A percentile compares a stretch with the other conserved stretches of the same genome.
Evolutionary conservation across 371 early-diverging fungal species (phyloP).

Genomic region (Mortierella sp.): DNA sequence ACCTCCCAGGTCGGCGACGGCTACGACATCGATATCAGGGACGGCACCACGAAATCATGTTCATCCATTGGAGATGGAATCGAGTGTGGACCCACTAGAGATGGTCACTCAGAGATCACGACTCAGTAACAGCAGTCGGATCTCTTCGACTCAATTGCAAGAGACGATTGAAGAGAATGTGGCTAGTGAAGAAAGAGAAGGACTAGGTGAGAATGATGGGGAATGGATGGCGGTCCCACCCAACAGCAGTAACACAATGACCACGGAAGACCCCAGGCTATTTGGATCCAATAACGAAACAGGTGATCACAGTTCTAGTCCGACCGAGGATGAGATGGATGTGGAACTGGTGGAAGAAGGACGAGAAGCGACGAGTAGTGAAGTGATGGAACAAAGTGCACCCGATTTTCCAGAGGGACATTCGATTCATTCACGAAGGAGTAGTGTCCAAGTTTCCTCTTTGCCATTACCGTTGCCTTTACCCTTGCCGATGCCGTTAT

Average conservation of each 20-base stretch:
- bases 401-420: constrained; percentile 40
- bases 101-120: not conserved
- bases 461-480: constrained; percentile 1
- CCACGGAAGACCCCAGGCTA: too few relatives aligned
- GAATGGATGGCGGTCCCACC: too few relatives aligned
- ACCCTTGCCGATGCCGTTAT: not conserved
- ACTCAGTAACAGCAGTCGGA: too few relatives aligned
- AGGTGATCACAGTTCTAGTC: too few relatives aligned
- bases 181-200: too few relatives aligned
- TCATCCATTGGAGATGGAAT: constrained; percentile 37
- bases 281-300: too few relatives aligned
- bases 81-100: constrained; percentile 33
- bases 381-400: constrained; percentile 48
- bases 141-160: too few relatives aligned
- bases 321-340: too few relatives aligned
- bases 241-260: too few relatives aligned
- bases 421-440: constrained; percentile 42
- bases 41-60: constrained; percentile 29
- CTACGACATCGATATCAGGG: too few relatives aligned
- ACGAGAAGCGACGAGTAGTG: constrained; percentile 33
- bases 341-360: constrained; percentile 41
- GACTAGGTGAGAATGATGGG: too few relatives aligned
- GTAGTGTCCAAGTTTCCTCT: constrained; percentile 24
- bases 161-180: too few relatives aligned
- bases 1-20: constrained; percentile 23